phyloP scores from a whole-genome alignment of 331 rosid species.

The Cucumis variabilis region DNA sequence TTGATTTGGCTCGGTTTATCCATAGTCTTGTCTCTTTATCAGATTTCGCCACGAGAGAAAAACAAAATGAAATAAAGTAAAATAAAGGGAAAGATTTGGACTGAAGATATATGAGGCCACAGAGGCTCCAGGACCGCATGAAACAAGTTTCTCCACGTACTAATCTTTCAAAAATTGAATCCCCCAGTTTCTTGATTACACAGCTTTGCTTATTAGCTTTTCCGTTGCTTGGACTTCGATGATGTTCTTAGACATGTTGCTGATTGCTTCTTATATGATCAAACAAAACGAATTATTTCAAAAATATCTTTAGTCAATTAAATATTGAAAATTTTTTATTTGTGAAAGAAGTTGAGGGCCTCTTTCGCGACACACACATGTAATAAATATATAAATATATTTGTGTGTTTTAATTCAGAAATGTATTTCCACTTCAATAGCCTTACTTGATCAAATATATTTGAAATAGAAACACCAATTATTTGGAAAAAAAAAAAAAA shows the following conservation, averaged over 20 bases:
- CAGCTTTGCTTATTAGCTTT: background rate
- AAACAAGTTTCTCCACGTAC: constrained; percentile 26
- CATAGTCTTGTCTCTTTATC: constrained; percentile 17
- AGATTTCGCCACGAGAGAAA: constrained; percentile 9
- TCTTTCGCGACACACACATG: too few relatives aligned
- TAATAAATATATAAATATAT: too few relatives aligned
- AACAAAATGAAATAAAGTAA: constrained; percentile 11
- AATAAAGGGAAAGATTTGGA: background rate
- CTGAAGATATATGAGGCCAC: constrained; percentile 7
- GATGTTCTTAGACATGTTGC: background rate
- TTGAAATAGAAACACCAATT: too few relatives aligned
- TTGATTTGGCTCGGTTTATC: constrained; percentile 33
- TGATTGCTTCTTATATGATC: background rate
- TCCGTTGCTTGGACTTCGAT: background rate
- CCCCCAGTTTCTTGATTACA: background rate
- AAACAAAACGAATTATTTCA: background rate
- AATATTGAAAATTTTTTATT: too few relatives aligned
- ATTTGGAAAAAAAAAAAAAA: too few relatives aligned
- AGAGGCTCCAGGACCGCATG: constrained; percentile 14
- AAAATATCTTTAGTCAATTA: background rate
- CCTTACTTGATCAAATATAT: too few relatives aligned
- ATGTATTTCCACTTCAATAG: too few relatives aligned
- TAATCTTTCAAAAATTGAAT: background rate
- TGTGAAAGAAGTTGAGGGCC: too few relatives aligned
- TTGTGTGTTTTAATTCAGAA: too few relatives aligned